Conservation (phyloP, 495 filamentous ascomycete genomes). For the Geoglossum glabrum region DNA sequence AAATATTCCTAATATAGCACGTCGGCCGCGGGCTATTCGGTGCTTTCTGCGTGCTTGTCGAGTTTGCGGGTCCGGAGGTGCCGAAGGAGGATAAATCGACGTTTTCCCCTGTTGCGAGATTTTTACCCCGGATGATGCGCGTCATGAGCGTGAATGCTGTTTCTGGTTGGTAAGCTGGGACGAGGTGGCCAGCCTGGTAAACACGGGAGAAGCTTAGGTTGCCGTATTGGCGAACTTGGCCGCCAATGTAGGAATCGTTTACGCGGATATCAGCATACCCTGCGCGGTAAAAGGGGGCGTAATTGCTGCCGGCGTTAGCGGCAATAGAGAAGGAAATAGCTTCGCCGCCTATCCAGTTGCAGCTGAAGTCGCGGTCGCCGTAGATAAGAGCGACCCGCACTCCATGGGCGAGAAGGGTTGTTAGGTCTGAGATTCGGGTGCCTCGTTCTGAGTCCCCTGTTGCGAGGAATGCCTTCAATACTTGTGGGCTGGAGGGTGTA, state of each 20-base stretch:
- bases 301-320: conserved; percentile 11
- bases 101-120: conserved; percentile 23
- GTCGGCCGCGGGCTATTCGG: conserved; percentile 24
- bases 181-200: conserved; percentile 20
- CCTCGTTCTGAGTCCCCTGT: conserved; percentile 30
- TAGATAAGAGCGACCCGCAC: conserved; percentile 22
- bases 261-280: conserved; percentile 34
- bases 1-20: conserved; percentile 36
- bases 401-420: conserved; percentile 29
- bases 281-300: conserved; percentile 21
- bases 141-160: conserved; percentile 22
- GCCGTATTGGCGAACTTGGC: conserved; percentile 20
- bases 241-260: conserved; percentile 30
- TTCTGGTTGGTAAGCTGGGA: conserved; percentile 22
- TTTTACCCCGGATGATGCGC: conserved; percentile 17
- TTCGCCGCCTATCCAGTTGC: conserved; percentile 39
- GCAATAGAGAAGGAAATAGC: conserved; percentile 20
- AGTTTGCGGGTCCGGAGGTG: conserved; percentile 30
- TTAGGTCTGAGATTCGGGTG: conserved; percentile 27
- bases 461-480: conserved; percentile 10
- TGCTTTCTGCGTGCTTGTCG: conserved; percentile 24
- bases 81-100: conserved; percentile 29
- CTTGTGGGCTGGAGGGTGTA: conserved; percentile 9
- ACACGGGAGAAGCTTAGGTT: conserved; percentile 22
- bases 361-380: conserved; percentile 38